Conservation (phyloP, 2,329 filamentous ascomycete species). For the Xylaria sp. region DNA sequence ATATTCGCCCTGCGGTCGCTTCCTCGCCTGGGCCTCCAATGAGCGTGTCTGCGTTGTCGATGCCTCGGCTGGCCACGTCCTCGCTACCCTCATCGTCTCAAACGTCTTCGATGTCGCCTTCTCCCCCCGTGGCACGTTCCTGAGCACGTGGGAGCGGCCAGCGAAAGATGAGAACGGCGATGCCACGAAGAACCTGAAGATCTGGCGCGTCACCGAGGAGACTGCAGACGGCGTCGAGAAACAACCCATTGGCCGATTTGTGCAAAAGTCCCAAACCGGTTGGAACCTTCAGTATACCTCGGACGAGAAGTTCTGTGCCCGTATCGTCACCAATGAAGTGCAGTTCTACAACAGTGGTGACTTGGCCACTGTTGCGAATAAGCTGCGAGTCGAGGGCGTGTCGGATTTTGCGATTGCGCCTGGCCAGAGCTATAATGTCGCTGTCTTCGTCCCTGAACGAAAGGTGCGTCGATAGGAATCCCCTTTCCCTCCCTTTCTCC, state of each 20-base stretch:
- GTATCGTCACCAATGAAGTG: constrained; percentile 94
- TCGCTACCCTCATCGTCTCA: constrained; percentile 79
- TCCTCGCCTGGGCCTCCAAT: constrained; percentile 92
- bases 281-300: constrained; percentile 98
- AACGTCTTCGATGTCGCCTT: constrained; percentile 96
- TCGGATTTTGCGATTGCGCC: constrained; percentile 89
- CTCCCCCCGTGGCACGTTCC: constrained; percentile 88
- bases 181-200: constrained; percentile 94
- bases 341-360: constrained; percentile 95
- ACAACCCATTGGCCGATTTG: constrained; percentile 85
- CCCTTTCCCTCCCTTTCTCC: too few relatives aligned
- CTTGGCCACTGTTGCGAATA: constrained; percentile 90
- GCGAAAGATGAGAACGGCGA: constrained; percentile 93
- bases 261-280: constrained; percentile 93
- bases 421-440: constrained; percentile 89
- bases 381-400: constrained; percentile 91
- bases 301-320: constrained; percentile 93
- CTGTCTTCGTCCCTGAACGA: constrained; percentile 93
- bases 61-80: constrained; percentile 76
- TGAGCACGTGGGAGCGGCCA: constrained; percentile 97
- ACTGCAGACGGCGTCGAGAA: constrained; percentile 70
- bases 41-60: constrained; percentile 89
- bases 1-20: constrained; percentile 95
- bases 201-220: constrained; percentile 88
- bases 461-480: constrained; percentile 69